Percentiles rank a stretch among this genome's conserved stretches.
These are phyloP conservation scores for Gryganskiella cystojenkinii DNA, from an alignment of 192 early-diverging fungal species.

Conservation along the genomic window DNA sequence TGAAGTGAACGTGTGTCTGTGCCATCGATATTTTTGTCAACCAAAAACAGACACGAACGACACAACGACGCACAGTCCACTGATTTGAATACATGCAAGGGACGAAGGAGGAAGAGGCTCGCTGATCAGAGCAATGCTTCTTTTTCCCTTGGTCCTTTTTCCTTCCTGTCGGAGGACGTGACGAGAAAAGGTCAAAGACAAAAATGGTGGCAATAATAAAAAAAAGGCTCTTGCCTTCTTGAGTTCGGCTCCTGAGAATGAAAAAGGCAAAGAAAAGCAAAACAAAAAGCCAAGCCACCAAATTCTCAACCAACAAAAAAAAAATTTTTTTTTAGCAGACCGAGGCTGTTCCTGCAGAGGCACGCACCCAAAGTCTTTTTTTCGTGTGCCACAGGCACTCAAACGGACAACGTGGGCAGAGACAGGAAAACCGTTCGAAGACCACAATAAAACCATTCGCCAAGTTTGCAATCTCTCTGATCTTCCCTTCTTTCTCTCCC, in stretches of 20 bases:
- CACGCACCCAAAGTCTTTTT: neutral
- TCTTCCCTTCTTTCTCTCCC: conserved; percentile 34
- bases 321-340: neutral
- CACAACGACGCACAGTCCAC: no score
- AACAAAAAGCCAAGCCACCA: neutral
- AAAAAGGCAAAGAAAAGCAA: neutral
- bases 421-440: neutral
- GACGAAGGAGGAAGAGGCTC: no score
- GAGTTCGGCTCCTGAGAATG: neutral
- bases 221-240: conserved; percentile 8
- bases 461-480: conserved; percentile 2
- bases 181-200: neutral
- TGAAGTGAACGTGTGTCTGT: no score
- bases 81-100: no score
- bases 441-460: neutral
- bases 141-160: no score
- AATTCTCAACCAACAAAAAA: neutral
- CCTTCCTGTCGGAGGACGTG: no score
- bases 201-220: conserved; percentile 1
- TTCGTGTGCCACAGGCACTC: neutral
- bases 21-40: no score
- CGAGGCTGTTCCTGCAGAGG: no score
- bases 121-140: no score
- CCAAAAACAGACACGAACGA: no score
- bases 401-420: neutral